Evolutionary conservation across 2,329 filamentous ascomycete genomes (phyloP).

Genomic region (Thielaviopsis populi): DNA sequence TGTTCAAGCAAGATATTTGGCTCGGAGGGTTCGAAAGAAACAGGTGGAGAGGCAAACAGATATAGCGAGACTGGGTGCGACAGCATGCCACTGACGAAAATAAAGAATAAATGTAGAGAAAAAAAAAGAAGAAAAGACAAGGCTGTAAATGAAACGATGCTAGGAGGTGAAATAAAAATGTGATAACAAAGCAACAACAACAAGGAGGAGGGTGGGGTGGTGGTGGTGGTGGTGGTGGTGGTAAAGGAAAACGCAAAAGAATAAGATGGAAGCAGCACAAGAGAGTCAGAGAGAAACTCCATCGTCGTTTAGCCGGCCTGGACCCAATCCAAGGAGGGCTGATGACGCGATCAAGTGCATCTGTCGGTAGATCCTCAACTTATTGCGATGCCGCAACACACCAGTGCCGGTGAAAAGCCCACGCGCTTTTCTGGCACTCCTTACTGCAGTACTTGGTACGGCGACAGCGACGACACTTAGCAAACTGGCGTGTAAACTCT

Average conservation of each 20-base stretch:
- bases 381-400: slow-evolving; percentile 60
- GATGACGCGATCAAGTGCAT: not conserved
- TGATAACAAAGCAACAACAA: not conserved
- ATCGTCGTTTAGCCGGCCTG: not conserved
- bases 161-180: not conserved
- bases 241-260: not conserved
- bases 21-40: not conserved
- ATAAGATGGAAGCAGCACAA: not conserved
- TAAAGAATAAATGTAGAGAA: slow-evolving; percentile 8
- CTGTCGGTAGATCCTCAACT: slow-evolving; percentile 14
- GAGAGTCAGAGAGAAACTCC: not conserved
- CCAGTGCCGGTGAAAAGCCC: slow-evolving; percentile 97
- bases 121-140: slow-evolving; percentile 1
- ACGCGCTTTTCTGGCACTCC: slow-evolving; percentile 97
- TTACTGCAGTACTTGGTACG: slow-evolving; percentile 99
- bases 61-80: slow-evolving; percentile 4
- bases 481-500: slow-evolving; percentile 89
- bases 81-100: slow-evolving; percentile 9
- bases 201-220: not conserved
- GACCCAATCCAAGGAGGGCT: not conserved
- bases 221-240: not conserved
- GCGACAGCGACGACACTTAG: slow-evolving; percentile 89
- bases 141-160: not conserved
- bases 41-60: not conserved
- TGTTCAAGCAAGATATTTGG: not conserved